Base-by-base conservation (phyloP, 2,329 filamentous ascomycete genomes). In the Colletotrichum coccodes region DNA sequence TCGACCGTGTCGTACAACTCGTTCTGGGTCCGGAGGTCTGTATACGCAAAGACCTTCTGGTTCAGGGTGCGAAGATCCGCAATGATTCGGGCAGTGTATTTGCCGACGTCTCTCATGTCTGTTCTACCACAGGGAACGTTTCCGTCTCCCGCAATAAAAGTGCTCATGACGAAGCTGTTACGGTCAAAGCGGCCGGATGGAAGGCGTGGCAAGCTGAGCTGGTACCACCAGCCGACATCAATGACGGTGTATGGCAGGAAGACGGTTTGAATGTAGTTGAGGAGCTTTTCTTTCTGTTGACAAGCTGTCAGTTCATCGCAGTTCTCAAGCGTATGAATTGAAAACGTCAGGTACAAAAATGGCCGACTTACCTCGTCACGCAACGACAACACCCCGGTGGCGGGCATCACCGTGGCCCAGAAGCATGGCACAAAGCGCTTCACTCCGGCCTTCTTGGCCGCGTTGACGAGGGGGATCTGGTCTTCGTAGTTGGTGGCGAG, bases 191-290 rank as follows among this genome's bases (percentile, higher is more conserved):
- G 72, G 1, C 76, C 76, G 5, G 76, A 79, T 3, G 76, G 75
- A 1, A 79, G 44, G 16, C 50, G 14, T 0, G 75, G 76, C 1
- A 74, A 26, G n/a, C 77, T 76, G 38, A 85, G 70, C 72, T 88
- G 85, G 73, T 86, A 85, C 87, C 87, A 89, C 78, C 79, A 87
- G n/a, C 87, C 87, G 11, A 87, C 82, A 70, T 89, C 87, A 54
- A 89, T 83, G 72, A 87, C 77, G 9, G 87, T 89, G 76, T 84
- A 89, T 0, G 85, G 84, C 0, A 89, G 79, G 38, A 78, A 74
- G 1, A 85, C 72, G 62, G 79, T 76, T 71, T 83, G 82, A 70
- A 88, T 79, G 62, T 85, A 80, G 64, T 85, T 80, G 72, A 85
- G 81, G 11, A 88, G 78, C 1, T 79, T 75, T 71, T 88, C 84